Percentiles rank a stretch among this genome's conserved stretches.
Conservation (phyloP, 163 green algal genomes). For the Prototheca wickerhamii region DNA sequence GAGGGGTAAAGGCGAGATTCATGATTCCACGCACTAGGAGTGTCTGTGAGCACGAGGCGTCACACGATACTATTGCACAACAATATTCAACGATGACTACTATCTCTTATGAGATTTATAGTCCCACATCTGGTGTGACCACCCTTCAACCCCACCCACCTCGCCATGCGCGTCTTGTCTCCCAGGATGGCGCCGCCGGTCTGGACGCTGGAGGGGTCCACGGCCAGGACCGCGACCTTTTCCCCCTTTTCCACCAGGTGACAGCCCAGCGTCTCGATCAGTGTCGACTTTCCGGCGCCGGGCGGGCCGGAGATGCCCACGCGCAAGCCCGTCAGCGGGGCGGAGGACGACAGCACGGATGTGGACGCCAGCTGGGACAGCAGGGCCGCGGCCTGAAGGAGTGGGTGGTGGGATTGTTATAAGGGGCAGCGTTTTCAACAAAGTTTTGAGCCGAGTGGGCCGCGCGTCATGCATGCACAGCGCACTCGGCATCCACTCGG, state of each 20-base stretch:
- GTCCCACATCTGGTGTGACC: background rate
- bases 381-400: constrained; percentile 1
- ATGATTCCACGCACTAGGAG: too few species aligned
- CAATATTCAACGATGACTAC: background rate
- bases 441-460: too few species aligned
- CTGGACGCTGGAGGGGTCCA: constrained; percentile 42
- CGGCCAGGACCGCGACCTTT: constrained; percentile 50
- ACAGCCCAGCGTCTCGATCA: constrained; percentile 49
- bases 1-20: too few species aligned
- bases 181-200: constrained; percentile 54
- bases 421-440: background rate
- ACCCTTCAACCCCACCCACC: background rate
- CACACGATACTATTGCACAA: background rate
- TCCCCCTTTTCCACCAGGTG: constrained; percentile 28
- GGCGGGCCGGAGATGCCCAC: constrained; percentile 33
- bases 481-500: too few species aligned
- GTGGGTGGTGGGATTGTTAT: background rate
- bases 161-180: constrained; percentile 61
- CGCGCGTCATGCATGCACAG: too few species aligned
- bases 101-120: background rate
- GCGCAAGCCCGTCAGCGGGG: background rate
- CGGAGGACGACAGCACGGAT: background rate
- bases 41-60: background rate
- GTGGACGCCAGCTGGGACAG: background rate
- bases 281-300: constrained; percentile 48